Percentiles rank a stretch among this genome's conserved stretches.
These are phyloP conservation scores for Populus ilicifolia DNA, from an alignment of 345 rosid genomes.

Conservation along the genomic window DNA sequence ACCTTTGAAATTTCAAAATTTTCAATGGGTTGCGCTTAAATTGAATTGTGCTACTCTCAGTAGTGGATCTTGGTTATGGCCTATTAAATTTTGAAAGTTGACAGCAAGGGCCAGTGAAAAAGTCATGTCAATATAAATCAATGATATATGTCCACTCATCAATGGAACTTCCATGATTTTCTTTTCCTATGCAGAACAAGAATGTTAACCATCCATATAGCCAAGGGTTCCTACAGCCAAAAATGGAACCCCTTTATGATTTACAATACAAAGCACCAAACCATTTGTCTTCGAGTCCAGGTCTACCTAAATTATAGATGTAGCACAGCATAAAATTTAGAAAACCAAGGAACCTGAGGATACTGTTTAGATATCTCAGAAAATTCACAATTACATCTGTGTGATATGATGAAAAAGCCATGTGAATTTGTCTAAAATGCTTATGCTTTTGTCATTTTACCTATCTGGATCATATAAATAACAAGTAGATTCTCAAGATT, in stretches of 20 bases:
- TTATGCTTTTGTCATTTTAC: neutral
- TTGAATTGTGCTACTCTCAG: too few species aligned
- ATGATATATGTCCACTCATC: neutral
- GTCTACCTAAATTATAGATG: neutral
- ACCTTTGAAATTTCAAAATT: too few species aligned
- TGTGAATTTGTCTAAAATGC: too few species aligned
- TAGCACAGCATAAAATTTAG: too few species aligned
- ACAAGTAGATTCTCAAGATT: neutral
- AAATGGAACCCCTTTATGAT: neutral
- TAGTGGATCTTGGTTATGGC: too few species aligned
- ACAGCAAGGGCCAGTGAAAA: neutral
- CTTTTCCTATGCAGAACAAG: neutral
- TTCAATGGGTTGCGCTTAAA: too few species aligned
- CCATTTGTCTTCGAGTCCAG: neutral
- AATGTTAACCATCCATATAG: neutral
- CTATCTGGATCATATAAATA: neutral
- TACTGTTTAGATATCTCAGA: neutral
- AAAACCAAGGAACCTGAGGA: too few species aligned
- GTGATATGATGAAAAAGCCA: neutral
- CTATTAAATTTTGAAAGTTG: neutral
- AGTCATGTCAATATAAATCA: neutral
- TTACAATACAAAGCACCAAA: neutral
- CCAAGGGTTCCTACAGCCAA: neutral
- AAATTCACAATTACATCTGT: neutral
- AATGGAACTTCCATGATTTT: neutral